Percentiles rank a stretch among this genome's conserved stretches.
These are phyloP conservation scores for Jamesozyma hellenica DNA, from an alignment of 805 yeast species.

Conservation along the genomic window DNA sequence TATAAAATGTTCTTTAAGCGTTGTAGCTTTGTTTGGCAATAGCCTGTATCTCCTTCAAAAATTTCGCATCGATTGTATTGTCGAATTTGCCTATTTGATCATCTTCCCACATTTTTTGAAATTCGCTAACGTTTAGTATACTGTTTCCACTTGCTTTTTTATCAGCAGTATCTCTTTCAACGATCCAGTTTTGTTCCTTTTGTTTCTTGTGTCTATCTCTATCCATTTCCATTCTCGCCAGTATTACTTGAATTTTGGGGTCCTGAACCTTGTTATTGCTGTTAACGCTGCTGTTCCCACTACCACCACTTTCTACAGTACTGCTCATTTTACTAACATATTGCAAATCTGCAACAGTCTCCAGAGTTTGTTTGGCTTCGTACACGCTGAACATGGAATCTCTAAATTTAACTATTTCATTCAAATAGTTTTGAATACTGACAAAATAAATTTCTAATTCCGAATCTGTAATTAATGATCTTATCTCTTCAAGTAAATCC, in stretches of 20 bases:
- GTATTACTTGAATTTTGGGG: conserved; percentile 24
- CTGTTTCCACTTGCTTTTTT: conserved; percentile 8
- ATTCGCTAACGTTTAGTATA: conserved; percentile 36
- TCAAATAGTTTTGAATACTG: conserved; percentile 6
- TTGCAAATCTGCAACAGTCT: too few species aligned
- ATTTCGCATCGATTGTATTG: conserved; percentile 37
- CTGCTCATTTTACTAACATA: too few species aligned
- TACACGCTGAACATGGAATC: neutral
- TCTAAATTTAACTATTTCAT: conserved; percentile 5
- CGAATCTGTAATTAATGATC: conserved; percentile 2
- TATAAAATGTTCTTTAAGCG: neutral
- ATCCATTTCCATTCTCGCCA: conserved; percentile 83
- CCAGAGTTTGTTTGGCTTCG: neutral
- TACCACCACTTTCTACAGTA: neutral
- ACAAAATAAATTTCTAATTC: neutral
- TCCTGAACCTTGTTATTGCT: neutral
- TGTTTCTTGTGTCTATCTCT: conserved; percentile 81
- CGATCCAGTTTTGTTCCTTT: conserved; percentile 73
- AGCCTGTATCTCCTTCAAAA: conserved; percentile 44
- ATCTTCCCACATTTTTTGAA: conserved; percentile 37
- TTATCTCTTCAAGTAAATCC: neutral
- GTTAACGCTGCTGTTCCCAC: neutral
- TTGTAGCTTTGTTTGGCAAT: conserved; percentile 43
- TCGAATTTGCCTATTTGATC: neutral
- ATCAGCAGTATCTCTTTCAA: conserved; percentile 9